Conservation (phyloP, 2,329 filamentous ascomycete species). For the Trichoderma pleuroti region DNA sequence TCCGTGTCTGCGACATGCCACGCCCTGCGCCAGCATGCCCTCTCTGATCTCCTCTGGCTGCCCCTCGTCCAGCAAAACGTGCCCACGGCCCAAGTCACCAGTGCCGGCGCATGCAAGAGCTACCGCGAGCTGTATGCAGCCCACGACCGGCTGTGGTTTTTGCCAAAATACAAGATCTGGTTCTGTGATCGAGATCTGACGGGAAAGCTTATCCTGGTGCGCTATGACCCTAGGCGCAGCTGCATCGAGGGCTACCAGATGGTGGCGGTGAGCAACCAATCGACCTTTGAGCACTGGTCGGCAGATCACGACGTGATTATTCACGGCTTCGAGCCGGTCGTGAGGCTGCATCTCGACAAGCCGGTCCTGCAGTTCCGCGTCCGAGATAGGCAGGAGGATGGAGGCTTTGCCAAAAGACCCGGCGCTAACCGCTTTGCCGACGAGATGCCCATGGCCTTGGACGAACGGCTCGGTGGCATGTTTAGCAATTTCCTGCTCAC, state of each 20-base stretch:
- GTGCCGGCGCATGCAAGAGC: slow-evolving; percentile 55
- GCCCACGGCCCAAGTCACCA: slow-evolving; percentile 50
- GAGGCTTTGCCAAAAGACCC: slow-evolving; percentile 23
- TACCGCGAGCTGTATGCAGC: slow-evolving; percentile 70
- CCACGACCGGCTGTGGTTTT: slow-evolving; percentile 81
- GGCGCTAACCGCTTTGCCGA: slow-evolving; percentile 42
- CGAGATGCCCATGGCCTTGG: slow-evolving; percentile 52
- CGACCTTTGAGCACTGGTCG: slow-evolving; percentile 60
- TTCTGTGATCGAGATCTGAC: slow-evolving; percentile 71
- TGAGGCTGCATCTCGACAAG: slow-evolving; percentile 70
- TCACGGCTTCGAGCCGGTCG: slow-evolving; percentile 65
- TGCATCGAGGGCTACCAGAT: slow-evolving; percentile 80
- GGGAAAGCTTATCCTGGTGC: slow-evolving; percentile 71
- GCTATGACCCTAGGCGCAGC: slow-evolving; percentile 68
- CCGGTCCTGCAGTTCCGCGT: slow-evolving; percentile 60
- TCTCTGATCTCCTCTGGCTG: slow-evolving; percentile 70
- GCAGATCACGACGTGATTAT: slow-evolving; percentile 64
- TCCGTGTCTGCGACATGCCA: slow-evolving; percentile 59
- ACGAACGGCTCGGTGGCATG: slow-evolving; percentile 46
- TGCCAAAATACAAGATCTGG: slow-evolving; percentile 78
- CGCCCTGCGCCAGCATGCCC: slow-evolving; percentile 54
- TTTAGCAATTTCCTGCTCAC: slow-evolving; percentile 68
- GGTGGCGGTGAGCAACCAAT: slow-evolving; percentile 58
- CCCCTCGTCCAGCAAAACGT: slow-evolving; percentile 65
- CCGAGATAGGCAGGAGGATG: slow-evolving; percentile 24